Conservation (phyloP, 2,329 filamentous ascomycete genomes). For the Apiospora saccharicola region DNA sequence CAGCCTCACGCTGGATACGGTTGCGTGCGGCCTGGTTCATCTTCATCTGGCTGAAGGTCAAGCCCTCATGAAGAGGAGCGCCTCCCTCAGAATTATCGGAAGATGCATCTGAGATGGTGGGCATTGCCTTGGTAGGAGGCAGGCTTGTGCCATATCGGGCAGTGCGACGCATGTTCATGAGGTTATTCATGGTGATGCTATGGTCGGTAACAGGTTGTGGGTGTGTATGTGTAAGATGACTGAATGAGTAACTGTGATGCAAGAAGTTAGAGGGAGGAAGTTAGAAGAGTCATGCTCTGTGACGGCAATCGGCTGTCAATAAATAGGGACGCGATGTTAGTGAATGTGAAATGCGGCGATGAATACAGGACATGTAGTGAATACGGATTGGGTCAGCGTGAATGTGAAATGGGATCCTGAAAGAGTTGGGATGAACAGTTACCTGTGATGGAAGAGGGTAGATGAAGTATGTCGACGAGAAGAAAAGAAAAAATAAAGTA, state of each 20-base stretch:
- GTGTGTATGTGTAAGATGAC: neutral
- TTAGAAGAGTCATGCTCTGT: neutral
- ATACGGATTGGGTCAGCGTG: neutral
- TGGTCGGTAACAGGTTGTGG: neutral
- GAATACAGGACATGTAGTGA: neutral
- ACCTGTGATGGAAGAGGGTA: neutral
- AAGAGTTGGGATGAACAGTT: neutral
- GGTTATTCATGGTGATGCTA: neutral
- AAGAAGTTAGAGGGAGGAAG: neutral
- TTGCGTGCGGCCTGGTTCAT: neutral
- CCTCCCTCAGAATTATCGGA: constrained; percentile 28
- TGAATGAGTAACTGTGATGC: neutral
- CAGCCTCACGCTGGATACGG: neutral
- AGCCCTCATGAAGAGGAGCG: constrained; percentile 24
- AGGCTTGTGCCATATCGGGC: too few species aligned
- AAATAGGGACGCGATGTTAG: neutral
- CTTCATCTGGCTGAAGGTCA: constrained; percentile 10
- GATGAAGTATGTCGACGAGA: neutral
- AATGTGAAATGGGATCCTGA: neutral
- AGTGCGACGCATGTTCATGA: neutral
- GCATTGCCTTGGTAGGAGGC: neutral
- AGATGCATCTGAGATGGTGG: constrained; percentile 8
- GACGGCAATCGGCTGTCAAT: neutral
- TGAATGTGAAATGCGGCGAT: neutral
- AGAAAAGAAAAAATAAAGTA: neutral